These are phyloP conservation scores for Podospora tetraspora DNA, from an alignment of 495 filamentous ascomycete genomes.

Conservation along the genomic window DNA sequence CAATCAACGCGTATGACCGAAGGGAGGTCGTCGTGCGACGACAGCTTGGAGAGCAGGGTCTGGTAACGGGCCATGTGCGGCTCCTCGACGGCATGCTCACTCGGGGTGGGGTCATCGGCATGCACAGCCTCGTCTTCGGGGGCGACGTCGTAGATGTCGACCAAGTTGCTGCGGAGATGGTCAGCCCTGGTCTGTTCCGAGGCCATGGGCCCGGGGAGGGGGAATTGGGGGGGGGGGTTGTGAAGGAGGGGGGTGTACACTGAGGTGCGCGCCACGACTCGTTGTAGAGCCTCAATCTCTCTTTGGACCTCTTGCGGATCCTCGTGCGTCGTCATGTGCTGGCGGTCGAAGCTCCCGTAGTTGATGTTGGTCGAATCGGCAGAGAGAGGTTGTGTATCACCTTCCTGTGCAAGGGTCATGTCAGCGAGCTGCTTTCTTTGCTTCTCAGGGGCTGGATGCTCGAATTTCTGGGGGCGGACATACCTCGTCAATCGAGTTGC, in stretches of 20 bases:
- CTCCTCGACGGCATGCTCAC: slow-evolving; percentile 41
- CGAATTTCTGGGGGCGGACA: slow-evolving; percentile 2
- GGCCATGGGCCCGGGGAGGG: slow-evolving; percentile 8
- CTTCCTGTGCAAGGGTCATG: slow-evolving; percentile 34
- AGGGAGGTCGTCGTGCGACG: slow-evolving; percentile 34
- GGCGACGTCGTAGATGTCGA: slow-evolving; percentile 56
- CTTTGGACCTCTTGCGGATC: slow-evolving; percentile 53
- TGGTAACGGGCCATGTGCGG: slow-evolving; percentile 46
- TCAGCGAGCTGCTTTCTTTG: slow-evolving; percentile 6
- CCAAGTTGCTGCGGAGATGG: slow-evolving; percentile 43
- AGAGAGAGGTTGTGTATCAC: slow-evolving; percentile 49
- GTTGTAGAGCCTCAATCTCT: slow-evolving; percentile 53
- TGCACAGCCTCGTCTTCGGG: slow-evolving; percentile 36
- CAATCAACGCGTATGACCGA: slow-evolving; percentile 41
- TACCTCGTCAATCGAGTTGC: slow-evolving; percentile 42
- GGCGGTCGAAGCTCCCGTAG: slow-evolving; percentile 51
- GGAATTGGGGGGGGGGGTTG: neutral
- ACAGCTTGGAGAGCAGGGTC: slow-evolving; percentile 47
- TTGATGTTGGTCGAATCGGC: slow-evolving; percentile 49
- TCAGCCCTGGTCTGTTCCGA: slow-evolving; percentile 26
- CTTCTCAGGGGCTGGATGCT: neutral
- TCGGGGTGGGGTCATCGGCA: slow-evolving; percentile 29
- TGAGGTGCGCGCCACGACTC: slow-evolving; percentile 51
- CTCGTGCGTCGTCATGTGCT: slow-evolving; percentile 45
- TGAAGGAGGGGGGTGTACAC: slow-evolving; percentile 37